Conservation (phyloP, 2,329 filamentous ascomycete species). For the Ceratocystis albifundus region DNA sequence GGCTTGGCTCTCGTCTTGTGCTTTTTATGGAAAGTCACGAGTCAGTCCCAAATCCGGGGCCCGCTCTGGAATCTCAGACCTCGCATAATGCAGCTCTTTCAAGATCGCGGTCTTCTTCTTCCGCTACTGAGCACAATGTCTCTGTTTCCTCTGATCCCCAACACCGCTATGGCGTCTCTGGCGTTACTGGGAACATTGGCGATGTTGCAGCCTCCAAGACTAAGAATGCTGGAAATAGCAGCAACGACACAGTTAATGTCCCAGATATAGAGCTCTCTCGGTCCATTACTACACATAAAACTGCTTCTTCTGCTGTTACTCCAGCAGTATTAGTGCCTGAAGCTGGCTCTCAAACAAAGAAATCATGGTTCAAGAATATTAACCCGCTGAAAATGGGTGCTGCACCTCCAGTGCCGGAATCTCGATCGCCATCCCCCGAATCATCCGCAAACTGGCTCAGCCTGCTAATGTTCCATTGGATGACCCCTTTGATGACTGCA, state of each 20-base stretch:
- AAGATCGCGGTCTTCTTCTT: not conserved
- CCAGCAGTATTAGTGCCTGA: not conserved
- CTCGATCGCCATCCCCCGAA: constrained; percentile 51
- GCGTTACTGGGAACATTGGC: not conserved
- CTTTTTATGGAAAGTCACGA: constrained; percentile 18
- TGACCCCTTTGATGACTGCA: constrained; percentile 72
- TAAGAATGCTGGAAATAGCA: not conserved
- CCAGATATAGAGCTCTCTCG: not conserved
- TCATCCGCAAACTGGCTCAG: constrained; percentile 64
- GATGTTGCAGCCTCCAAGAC: not conserved
- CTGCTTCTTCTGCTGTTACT: not conserved
- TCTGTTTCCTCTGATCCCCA: not conserved
- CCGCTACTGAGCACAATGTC: not conserved
- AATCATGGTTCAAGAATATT: constrained; percentile 50
- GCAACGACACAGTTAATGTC: not conserved
- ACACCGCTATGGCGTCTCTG: not conserved
- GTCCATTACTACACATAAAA: not conserved
- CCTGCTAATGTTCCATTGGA: constrained; percentile 75
- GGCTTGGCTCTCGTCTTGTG: not conserved
- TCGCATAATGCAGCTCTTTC: not conserved
- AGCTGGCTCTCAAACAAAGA: not conserved
- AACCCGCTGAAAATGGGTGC: constrained; percentile 52
- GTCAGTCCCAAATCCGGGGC: constrained; percentile 15
- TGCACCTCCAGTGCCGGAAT: constrained; percentile 44
- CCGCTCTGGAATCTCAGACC: constrained; percentile 12